A percentile compares a stretch with the other conserved stretches of the same genome.
These are phyloP conservation scores for Rachicladosporium sp. DNA, from an alignment of 2,329 filamentous ascomycete genomes.

Conservation along the genomic window DNA sequence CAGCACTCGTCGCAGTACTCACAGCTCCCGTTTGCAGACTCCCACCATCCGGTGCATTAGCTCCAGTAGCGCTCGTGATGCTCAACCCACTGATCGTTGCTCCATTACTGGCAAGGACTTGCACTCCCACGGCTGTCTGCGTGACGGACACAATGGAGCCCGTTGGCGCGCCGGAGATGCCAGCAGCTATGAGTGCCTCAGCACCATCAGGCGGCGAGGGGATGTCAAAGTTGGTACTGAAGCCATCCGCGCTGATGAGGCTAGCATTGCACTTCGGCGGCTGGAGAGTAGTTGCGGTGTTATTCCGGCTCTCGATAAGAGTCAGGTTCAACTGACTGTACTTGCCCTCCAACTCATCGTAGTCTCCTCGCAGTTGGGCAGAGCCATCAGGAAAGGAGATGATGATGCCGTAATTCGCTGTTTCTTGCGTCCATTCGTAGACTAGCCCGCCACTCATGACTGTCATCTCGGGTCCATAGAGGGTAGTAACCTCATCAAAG, in stretches of 20 bases:
- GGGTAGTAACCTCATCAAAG: constrained; percentile 62
- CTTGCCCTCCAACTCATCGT: constrained; percentile 59
- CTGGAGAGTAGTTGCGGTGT: constrained; percentile 40
- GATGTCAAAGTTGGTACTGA: constrained; percentile 69
- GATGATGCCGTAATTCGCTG: constrained; percentile 44
- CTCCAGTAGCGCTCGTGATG: constrained; percentile 35
- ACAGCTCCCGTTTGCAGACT: too few relatives aligned
- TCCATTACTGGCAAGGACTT: constrained; percentile 46
- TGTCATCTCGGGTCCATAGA: constrained; percentile 62
- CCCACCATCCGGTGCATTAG: too few relatives aligned
- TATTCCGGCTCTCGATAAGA: constrained; percentile 51
- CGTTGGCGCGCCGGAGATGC: constrained; percentile 50
- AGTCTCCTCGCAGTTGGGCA: constrained; percentile 33
- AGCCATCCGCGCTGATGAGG: constrained; percentile 56
- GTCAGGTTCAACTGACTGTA: constrained; percentile 63
- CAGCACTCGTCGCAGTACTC: too few relatives aligned
- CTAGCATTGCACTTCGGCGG: constrained; percentile 52
- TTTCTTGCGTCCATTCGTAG: constrained; percentile 68
- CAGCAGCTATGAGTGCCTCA: constrained; percentile 61
- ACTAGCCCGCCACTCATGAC: constrained; percentile 65
- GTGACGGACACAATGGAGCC: constrained; percentile 47
- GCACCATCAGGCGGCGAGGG: constrained; percentile 56
- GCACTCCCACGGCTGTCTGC: constrained; percentile 42
- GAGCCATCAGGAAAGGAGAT: constrained; percentile 32
- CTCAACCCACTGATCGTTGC: constrained; percentile 49